A percentile compares a stretch with the other conserved stretches of the same genome.
These are phyloP conservation scores for Rubroboletus satanas DNA, from an alignment of 768 basidiomycete genomes.

Conservation along the genomic window DNA sequence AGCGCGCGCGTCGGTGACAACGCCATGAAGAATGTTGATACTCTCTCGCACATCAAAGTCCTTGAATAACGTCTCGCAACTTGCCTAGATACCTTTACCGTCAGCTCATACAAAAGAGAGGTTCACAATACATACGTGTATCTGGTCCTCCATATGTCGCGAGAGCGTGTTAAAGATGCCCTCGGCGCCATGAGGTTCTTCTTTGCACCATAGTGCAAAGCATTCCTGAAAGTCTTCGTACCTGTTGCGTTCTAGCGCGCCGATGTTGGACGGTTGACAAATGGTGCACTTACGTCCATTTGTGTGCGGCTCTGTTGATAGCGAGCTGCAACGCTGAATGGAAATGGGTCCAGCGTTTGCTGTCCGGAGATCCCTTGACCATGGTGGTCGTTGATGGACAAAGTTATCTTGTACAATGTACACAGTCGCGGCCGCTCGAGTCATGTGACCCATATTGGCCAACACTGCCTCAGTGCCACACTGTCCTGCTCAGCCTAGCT, in stretches of 20 bases:
- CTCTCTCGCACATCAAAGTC: conserved; percentile 65
- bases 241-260: conserved; percentile 23
- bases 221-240: conserved; percentile 59
- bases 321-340: conserved; percentile 51
- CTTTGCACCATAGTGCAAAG: conserved; percentile 61
- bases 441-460: conserved; percentile 23
- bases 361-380: conserved; percentile 28
- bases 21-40: conserved; percentile 65
- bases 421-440: background rate
- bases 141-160: conserved; percentile 66
- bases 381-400: conserved; percentile 5
- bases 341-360: conserved; percentile 49
- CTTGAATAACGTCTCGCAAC: conserved; percentile 65
- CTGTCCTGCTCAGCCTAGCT: background rate
- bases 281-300: conserved; percentile 45
- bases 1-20: conserved; percentile 62
- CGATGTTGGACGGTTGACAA: no score
- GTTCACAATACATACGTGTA: conserved; percentile 30
- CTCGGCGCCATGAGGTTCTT: conserved; percentile 58
- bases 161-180: conserved; percentile 65
- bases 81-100: conserved; percentile 42
- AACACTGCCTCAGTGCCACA: background rate
- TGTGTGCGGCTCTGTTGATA: conserved; percentile 48
- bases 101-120: background rate
- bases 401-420: background rate